A percentile compares a stretch with the other conserved stretches of the same genome.
Evolutionary conservation across 2,329 filamentous ascomycete species (phyloP).

Genomic region (Rachicladosporium sp.): DNA sequence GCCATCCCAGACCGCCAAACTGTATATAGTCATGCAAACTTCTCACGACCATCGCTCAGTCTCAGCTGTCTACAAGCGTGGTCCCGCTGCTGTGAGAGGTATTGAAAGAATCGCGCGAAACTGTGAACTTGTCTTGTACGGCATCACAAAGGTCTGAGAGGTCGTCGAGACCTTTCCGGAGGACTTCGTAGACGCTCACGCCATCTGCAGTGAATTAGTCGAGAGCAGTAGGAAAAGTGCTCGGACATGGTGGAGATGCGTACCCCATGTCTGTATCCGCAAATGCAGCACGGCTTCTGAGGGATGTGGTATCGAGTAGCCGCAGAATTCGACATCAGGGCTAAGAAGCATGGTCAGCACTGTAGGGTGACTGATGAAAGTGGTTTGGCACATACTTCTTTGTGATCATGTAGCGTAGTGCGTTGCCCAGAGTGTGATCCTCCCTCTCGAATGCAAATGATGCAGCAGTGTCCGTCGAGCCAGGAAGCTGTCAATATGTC

Average conservation of each 20-base stretch:
- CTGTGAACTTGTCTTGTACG: slow-evolving; percentile 77
- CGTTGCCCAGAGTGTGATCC: slow-evolving; percentile 91
- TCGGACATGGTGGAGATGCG: slow-evolving; percentile 28
- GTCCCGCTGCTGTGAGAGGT: slow-evolving; percentile 14
- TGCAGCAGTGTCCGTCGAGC: slow-evolving; percentile 71
- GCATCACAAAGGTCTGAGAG: slow-evolving; percentile 87
- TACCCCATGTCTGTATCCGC: slow-evolving; percentile 93
- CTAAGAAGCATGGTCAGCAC: slow-evolving; percentile 34
- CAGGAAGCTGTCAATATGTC: slow-evolving; percentile 53
- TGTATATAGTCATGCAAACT: slow-evolving; percentile 3
- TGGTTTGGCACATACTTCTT: slow-evolving; percentile 61
- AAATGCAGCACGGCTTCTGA: slow-evolving; percentile 95
- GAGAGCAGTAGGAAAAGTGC: not conserved
- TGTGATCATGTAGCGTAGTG: slow-evolving; percentile 89
- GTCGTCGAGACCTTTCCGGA: slow-evolving; percentile 82
- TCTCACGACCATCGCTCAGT: too few species aligned
- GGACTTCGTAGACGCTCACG: slow-evolving; percentile 67
- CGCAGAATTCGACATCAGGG: slow-evolving; percentile 93
- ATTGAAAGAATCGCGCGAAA: slow-evolving; percentile 51
- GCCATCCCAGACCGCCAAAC: not conserved
- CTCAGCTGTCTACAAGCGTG: too few species aligned
- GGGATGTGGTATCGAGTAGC: slow-evolving; percentile 93
- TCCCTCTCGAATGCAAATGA: slow-evolving; percentile 92
- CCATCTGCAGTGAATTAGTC: slow-evolving; percentile 43
- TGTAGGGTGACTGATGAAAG: too few species aligned